Base-by-base conservation (phyloP, 495 filamentous ascomycete species). In the Clavariopsis aquatica region DNA sequence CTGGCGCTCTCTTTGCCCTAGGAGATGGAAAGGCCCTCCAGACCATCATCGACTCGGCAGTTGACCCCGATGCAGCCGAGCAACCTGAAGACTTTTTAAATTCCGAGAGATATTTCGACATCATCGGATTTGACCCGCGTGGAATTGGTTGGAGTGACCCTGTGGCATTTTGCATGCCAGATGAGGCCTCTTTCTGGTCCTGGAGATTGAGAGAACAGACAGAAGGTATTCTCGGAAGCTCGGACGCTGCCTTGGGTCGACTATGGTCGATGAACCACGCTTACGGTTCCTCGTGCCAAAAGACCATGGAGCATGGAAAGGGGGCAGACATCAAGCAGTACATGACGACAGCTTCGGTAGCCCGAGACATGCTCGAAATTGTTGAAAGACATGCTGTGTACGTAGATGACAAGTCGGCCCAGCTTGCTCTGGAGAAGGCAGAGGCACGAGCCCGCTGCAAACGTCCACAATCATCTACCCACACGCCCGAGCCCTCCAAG, bases 51-150 rank as follows among this genome's bases (percentile, higher is more conserved):
- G 77, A 78, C 41, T 80, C 81, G 57, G 26, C 51, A 12, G 29
- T 47, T 19, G 58, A 72, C 45, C 65, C 71, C 24, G 38, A 54
- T 17, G 7, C 49, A 15, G 17, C n/a, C n/a, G 26, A 43, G 5
- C 22, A 19, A 26, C 45, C 57, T 23, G 22, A 23, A 1, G 27
- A 45, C 26, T 22, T 43, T 56, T 41, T 56, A 1, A 62, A 72
- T 13, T 64, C 75, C 10, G 69, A 78, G 26, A 77, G 74, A 65
- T 80, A 77, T 54, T 84, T 78, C 65, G 84, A 87, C 57, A 78
- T 86, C 23, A 75, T 87, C 74, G 78, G 80, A 66, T 83, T 74
- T 72, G 83, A 85, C 29, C 78, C 77, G 0, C 70, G 80, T 2
- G 83, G 62, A 49, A 73, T 71, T 69, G 80, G 69, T 27, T 57